Percentiles rank a stretch among this genome's conserved stretches.
Evolutionary conservation across 129 eudicot genomes (phyloP).

Genomic region (Artemisia annua): DNA sequence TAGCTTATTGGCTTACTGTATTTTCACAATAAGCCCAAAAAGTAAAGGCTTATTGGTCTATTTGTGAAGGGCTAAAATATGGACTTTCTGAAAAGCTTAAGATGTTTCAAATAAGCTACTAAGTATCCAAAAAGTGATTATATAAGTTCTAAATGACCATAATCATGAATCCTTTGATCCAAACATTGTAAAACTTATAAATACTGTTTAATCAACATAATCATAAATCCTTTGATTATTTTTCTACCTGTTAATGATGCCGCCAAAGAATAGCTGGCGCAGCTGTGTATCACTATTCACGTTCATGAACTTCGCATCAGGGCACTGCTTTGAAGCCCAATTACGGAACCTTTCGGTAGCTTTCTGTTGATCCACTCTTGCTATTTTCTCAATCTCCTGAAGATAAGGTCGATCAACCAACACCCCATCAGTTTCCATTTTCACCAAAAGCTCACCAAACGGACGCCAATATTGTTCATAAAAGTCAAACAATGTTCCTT

Average conservation of each 20-base stretch:
- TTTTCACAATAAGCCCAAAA: too few relatives aligned
- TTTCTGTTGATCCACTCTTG: constrained; percentile 73
- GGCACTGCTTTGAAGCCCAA: constrained; percentile 85
- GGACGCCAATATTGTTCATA: constrained; percentile 90
- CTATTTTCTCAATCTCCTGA: constrained; percentile 80
- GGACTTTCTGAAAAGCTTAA: too few relatives aligned
- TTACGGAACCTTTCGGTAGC: constrained; percentile 84
- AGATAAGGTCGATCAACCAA: constrained; percentile 82
- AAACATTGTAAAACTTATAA: too few relatives aligned
- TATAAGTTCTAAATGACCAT: too few relatives aligned
- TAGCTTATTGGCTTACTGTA: too few relatives aligned
- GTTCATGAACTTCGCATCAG: constrained; percentile 86
- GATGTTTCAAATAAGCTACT: too few relatives aligned
- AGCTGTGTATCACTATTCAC: constrained; percentile 94
- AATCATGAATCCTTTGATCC: too few relatives aligned
- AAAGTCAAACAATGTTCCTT: constrained; percentile 67
- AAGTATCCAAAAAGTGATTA: too few relatives aligned
- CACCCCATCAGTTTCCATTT: constrained; percentile 93
- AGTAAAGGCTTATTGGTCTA: too few relatives aligned
- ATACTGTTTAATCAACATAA: too few relatives aligned
- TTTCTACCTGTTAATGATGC: constrained; percentile 63
- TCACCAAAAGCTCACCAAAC: constrained; percentile 94
- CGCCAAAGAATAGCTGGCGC: constrained; percentile 88
- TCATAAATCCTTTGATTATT: too few relatives aligned
- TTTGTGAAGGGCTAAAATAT: too few relatives aligned